Evolutionary conservation across 768 basidiomycete species (phyloP).

Genomic region (Tricholoma flavovirens): DNA sequence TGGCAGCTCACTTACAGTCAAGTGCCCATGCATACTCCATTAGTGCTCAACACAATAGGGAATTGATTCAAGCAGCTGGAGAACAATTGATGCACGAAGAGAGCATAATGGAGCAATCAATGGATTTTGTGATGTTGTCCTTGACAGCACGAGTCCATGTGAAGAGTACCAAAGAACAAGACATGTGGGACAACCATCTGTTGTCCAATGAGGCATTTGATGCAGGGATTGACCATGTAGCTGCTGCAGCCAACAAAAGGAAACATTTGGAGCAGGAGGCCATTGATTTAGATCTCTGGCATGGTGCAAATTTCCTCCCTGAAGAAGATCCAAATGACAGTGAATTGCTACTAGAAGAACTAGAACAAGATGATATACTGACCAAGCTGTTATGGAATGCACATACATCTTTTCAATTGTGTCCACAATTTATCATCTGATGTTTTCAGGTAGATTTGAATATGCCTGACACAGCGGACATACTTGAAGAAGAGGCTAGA

Average conservation of each 20-base stretch:
- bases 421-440: conserved; percentile 5
- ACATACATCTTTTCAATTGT: conserved; percentile 3
- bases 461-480: background rate
- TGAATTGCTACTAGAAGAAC: conserved; percentile 6
- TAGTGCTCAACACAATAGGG: background rate
- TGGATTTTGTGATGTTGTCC: background rate
- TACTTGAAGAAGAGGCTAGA: background rate
- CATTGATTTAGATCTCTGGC: conserved; percentile 7
- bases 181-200: conserved; percentile 4
- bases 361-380: conserved; percentile 11
- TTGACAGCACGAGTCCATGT: background rate
- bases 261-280: conserved; percentile 5
- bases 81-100: background rate
- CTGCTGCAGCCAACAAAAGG: background rate
- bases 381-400: conserved; percentile 7
- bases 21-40: background rate
- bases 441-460: background rate
- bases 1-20: background rate
- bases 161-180: background rate
- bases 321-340: conserved; percentile 2
- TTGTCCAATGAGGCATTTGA: background rate
- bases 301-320: conserved; percentile 5
- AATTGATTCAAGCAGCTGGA: background rate
- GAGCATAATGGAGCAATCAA: background rate
- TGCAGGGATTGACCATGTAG: background rate